phyloP scores from a whole-genome alignment of 1,139 yeast species.

The Pichia sp. region DNA sequence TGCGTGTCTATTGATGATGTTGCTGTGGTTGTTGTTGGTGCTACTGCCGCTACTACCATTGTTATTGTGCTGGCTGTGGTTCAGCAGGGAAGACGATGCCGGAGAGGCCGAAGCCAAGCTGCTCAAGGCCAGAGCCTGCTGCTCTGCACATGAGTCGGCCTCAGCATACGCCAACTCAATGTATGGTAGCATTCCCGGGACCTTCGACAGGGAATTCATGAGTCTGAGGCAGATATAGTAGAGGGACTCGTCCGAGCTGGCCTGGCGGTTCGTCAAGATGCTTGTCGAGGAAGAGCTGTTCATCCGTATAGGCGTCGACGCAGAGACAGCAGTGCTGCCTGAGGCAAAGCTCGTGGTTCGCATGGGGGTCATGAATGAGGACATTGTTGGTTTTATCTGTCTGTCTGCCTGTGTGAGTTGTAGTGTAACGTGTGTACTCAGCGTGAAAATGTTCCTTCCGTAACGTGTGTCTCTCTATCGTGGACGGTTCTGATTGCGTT shows the following conservation, averaged over 20 bases:
- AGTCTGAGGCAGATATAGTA: slow-evolving; percentile 66
- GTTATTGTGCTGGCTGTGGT: not conserved
- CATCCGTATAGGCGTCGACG: slow-evolving; percentile 23
- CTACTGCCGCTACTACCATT: not conserved
- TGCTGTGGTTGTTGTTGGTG: slow-evolving; percentile 1
- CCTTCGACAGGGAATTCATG: slow-evolving; percentile 52
- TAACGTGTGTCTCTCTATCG: no score
- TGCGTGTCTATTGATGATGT: not conserved
- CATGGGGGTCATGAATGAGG: slow-evolving; percentile 20
- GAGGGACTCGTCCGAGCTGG: slow-evolving; percentile 66
- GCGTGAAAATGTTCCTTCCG: no score
- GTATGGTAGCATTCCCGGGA: slow-evolving; percentile 73
- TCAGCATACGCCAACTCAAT: slow-evolving; percentile 53
- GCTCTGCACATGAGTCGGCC: slow-evolving; percentile 70
- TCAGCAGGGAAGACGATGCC: not conserved
- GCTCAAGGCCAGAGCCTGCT: slow-evolving; percentile 61
- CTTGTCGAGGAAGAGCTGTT: slow-evolving; percentile 37
- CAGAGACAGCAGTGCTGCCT: not conserved
- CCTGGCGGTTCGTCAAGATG: slow-evolving; percentile 57
- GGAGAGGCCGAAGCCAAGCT: not conserved
- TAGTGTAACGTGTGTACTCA: not conserved
- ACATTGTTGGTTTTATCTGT: slow-evolving; percentile 7
- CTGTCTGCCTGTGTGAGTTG: no score
- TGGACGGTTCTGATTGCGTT: no score
- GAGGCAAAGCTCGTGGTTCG: slow-evolving; percentile 12